phyloP scores from a whole-genome alignment of 352 stramenopile genomes.

The Phytophthora nicotianae region DNA sequence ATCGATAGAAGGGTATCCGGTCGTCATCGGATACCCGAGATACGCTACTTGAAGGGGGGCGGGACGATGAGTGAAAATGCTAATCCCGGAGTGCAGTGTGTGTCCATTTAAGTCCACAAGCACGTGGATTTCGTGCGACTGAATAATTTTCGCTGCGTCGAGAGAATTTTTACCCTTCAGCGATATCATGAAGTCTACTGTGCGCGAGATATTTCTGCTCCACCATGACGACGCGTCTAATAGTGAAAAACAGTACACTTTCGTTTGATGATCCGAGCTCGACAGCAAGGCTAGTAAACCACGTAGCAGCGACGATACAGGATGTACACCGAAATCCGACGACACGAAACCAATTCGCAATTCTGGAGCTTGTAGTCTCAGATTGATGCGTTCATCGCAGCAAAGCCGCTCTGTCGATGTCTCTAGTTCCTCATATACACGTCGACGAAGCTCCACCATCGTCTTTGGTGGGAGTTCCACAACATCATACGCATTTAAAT shows the following conservation, averaged over 20 bases:
- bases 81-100: constrained; percentile 77
- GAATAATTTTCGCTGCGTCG: constrained; percentile 57
- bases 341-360: constrained; percentile 77
- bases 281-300: constrained; percentile 64
- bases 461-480: constrained; percentile 38
- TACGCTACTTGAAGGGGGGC: constrained; percentile 76
- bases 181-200: constrained; percentile 72
- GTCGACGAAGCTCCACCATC: constrained; percentile 33
- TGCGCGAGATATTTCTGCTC: constrained; percentile 77
- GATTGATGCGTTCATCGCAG: constrained; percentile 14
- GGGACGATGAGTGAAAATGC: constrained; percentile 64
- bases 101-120: constrained; percentile 87
- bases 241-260: constrained; percentile 80
- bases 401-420: constrained; percentile 19
- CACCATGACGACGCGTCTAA: constrained; percentile 72
- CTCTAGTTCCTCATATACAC: constrained; percentile 13
- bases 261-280: constrained; percentile 29
- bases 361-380: constrained; percentile 33
- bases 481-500: constrained; percentile 54
- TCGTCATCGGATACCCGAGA: constrained; percentile 82
- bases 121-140: constrained; percentile 65
- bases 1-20: constrained; percentile 62
- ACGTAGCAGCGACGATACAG: constrained; percentile 70
- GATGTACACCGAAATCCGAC: constrained; percentile 85
- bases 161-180: constrained; percentile 57